Evolutionary conservation across 1,284 basidiomycete species (phyloP), one percentile per base, ranked within the genome.

Genomic region (Sporisorium sorghi): DNA sequence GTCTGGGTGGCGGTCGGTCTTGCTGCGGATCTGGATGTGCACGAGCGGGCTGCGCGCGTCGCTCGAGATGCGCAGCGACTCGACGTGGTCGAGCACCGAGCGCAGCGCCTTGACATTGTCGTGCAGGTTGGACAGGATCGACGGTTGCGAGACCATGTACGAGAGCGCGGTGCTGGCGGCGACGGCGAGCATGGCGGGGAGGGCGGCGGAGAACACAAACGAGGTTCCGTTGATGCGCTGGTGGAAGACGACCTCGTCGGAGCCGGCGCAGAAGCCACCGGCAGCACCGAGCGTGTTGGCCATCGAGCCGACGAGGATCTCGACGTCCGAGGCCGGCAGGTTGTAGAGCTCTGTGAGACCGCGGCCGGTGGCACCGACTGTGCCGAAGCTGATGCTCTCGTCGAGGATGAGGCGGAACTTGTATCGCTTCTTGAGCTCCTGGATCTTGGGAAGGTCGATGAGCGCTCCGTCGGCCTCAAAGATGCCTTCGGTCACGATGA

Each of bases 401-500:
- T 99, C 96, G 21, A 99, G 88, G 66, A 99, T 92, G 58, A 99
- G 87, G 17, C 97, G 90, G 86, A 95, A 98, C 86, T 98, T 98
- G 89, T 93, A 93, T 86, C 95, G 94, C 77, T 89, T 87, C 87
- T 97, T 98, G 64, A 99, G 88, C 83, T 97, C 94, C 73, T 97
- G 93, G 62, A 98, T 88, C 84, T 91, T 92, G 12, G 94, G 94
- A 33, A 99, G 86, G 85, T 99, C 93, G 52, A 90, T 88, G 88
- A 98, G 93, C 63, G 89, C 89, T 32, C 96, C 96, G 79, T 98
- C 94, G 79, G 91, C 91, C 86, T 98, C 95, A 82, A 97, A 99
- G 56, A 99, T 91, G 54, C 96, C 97, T 84, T 99, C 97, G 0
- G 96, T 95, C 61, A 99, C 90, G 82, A 99, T 99, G 85, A 99